A percentile compares a stretch with the other conserved stretches of the same genome.
Conservation (phyloP, 1,284 basidiomycete genomes). For the Apiotrichum brassicae region DNA sequence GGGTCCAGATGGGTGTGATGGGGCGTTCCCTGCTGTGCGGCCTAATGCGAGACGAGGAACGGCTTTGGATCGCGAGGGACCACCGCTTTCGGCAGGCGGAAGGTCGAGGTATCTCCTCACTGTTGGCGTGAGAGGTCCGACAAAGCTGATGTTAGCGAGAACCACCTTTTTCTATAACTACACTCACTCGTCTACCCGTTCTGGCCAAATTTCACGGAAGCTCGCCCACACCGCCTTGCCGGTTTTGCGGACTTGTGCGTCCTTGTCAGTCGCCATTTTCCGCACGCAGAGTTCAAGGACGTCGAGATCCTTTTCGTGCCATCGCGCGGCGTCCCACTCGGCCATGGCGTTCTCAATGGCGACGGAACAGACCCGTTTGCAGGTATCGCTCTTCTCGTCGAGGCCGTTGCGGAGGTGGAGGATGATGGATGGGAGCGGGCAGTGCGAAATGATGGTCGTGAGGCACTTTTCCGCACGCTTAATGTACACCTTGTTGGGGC, state of each 20-base stretch:
- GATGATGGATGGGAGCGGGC: conserved; percentile 41
- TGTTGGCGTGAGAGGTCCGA: conserved; percentile 48
- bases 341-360: conserved; percentile 29
- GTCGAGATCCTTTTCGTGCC: conserved; percentile 30
- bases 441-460: conserved; percentile 47
- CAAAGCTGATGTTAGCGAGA: conserved; percentile 39
- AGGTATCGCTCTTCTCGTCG: conserved; percentile 46
- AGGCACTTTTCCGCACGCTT: conserved; percentile 49
- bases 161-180: not conserved
- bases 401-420: conserved; percentile 42
- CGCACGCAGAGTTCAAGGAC: conserved; percentile 46
- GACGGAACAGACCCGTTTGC: conserved; percentile 31
- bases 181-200: conserved; percentile 47
- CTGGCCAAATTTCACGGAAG: conserved; percentile 47
- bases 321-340: conserved; percentile 37
- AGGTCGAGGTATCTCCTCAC: conserved; percentile 48
- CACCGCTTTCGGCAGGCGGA: conserved; percentile 17
- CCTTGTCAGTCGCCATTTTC: conserved; percentile 48
- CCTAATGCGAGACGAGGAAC: conserved; percentile 2
- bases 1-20: conserved; percentile 1
- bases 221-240: conserved; percentile 47
- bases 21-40: conserved; percentile 3
- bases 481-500: conserved; percentile 51
- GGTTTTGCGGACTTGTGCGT: conserved; percentile 48
- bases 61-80: conserved; percentile 14